Evolutionary conservation across 192 early-diverging fungal species (phyloP).

Genomic region (Pilaira anomala): DNA sequence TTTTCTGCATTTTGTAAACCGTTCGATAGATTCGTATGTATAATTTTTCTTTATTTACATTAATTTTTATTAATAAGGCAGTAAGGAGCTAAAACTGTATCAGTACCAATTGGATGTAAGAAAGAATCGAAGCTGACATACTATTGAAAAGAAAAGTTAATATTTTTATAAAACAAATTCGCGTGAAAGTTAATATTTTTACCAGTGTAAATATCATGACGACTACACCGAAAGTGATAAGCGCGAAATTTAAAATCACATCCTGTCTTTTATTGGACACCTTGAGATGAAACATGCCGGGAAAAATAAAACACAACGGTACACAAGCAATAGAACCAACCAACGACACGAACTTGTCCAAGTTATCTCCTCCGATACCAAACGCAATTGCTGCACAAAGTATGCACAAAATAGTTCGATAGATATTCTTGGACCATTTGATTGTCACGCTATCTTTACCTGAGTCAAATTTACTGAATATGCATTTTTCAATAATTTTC

Average conservation of each 20-base stretch:
- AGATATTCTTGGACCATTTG: constrained; percentile 71
- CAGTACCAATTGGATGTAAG: constrained; percentile 16
- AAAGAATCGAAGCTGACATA: constrained; percentile 60
- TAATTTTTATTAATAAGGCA: not conserved
- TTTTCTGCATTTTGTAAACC: too few species aligned
- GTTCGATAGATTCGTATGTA: too few species aligned
- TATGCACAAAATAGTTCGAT: constrained; percentile 56
- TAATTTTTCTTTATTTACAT: too few species aligned
- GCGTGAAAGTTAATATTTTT: too few species aligned
- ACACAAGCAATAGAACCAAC: constrained; percentile 77
- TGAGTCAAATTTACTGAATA: constrained; percentile 57
- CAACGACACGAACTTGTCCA: constrained; percentile 84
- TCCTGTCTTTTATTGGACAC: constrained; percentile 41
- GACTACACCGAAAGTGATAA: constrained; percentile 58
- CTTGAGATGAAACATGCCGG: constrained; percentile 74
- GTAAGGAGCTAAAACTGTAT: not conserved
- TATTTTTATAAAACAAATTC: too few species aligned
- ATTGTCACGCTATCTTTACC: constrained; percentile 46
- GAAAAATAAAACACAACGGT: constrained; percentile 79
- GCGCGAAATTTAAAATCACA: constrained; percentile 27
- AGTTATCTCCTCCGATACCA: constrained; percentile 59
- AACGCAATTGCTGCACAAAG: constrained; percentile 64
- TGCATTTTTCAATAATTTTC: constrained; percentile 70
- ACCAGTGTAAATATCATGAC: constrained; percentile 70
- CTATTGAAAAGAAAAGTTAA: too few species aligned